Percentiles rank a stretch among this genome's conserved stretches.
These are phyloP conservation scores for Thuja plicata DNA, from an alignment of 83 land plant genomes.

Conservation along the genomic window DNA sequence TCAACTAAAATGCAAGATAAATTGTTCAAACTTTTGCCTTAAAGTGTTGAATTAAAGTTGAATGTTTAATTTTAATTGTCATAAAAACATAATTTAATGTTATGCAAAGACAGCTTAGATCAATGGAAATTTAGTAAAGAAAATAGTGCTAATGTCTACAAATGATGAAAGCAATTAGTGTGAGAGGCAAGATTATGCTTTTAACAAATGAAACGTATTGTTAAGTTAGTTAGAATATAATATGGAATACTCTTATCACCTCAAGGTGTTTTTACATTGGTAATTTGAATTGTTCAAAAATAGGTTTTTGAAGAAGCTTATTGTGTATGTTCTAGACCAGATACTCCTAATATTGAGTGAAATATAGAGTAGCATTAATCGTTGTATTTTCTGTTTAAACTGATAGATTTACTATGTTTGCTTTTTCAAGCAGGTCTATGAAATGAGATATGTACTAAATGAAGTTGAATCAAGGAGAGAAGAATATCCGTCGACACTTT, in stretches of 20 bases:
- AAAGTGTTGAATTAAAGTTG: background rate
- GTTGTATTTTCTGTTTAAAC: background rate
- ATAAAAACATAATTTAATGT: no score
- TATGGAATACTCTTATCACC: background rate
- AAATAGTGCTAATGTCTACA: background rate
- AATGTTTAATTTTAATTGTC: background rate
- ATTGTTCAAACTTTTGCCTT: background rate
- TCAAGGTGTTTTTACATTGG: background rate
- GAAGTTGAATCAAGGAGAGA: constrained; percentile 96
- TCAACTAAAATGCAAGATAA: background rate
- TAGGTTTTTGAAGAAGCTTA: background rate
- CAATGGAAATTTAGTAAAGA: background rate
- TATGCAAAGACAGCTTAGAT: background rate
- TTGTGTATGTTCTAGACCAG: background rate
- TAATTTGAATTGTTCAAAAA: background rate
- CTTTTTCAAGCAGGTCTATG: constrained; percentile 70
- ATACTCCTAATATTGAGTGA: background rate
- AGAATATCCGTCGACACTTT: constrained; percentile 95
- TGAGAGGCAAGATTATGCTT: background rate
- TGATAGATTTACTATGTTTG: background rate
- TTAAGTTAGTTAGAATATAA: background rate
- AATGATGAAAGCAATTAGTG: background rate
- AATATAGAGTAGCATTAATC: background rate
- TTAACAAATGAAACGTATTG: background rate
- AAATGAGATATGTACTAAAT: constrained; percentile 95